A percentile compares a stretch with the other conserved stretches of the same genome.
Conservation (phyloP, 768 basidiomycete species). For the Mycena chlorophos region DNA sequence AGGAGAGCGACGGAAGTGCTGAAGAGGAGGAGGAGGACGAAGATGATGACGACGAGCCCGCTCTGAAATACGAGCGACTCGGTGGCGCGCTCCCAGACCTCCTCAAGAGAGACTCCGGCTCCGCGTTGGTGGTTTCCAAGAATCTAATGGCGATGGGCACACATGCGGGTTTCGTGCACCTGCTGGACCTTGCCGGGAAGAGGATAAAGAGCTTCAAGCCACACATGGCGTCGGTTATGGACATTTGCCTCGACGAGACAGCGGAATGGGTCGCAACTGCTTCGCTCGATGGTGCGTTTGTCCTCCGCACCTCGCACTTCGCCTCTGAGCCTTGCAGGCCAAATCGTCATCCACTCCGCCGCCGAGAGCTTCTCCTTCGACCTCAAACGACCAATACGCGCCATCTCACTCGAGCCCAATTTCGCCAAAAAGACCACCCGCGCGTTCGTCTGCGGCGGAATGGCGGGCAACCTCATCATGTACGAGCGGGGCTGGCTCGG, state of each 20-base stretch:
- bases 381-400: conserved; percentile 88
- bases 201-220: conserved; percentile 89
- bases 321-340: conserved; percentile 55
- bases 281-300: conserved; percentile 83
- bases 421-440: conserved; percentile 79
- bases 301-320: not conserved
- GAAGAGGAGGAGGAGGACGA: conserved; percentile 60
- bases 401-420: conserved; percentile 86
- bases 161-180: conserved; percentile 88
- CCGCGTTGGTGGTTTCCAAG: conserved; percentile 73
- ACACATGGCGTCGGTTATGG: conserved; percentile 83
- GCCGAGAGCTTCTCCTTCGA: conserved; percentile 84
- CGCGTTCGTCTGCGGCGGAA: conserved; percentile 87
- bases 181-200: conserved; percentile 75
- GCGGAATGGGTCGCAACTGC: conserved; percentile 91
- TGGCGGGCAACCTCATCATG: conserved; percentile 83
- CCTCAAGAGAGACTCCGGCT: conserved; percentile 87
- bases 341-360: conserved; percentile 83
- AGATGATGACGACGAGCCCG: conserved; percentile 87
- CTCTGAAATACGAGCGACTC: conserved; percentile 87
- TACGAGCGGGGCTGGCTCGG: conserved; percentile 97
- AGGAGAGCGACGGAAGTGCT: conserved; percentile 45
- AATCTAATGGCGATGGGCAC: conserved; percentile 85
- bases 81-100: conserved; percentile 71
- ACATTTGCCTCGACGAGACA: conserved; percentile 80